phyloP scores from a whole-genome alignment of 2,329 filamentous ascomycete genomes.

The Harringtonia aguacate region DNA sequence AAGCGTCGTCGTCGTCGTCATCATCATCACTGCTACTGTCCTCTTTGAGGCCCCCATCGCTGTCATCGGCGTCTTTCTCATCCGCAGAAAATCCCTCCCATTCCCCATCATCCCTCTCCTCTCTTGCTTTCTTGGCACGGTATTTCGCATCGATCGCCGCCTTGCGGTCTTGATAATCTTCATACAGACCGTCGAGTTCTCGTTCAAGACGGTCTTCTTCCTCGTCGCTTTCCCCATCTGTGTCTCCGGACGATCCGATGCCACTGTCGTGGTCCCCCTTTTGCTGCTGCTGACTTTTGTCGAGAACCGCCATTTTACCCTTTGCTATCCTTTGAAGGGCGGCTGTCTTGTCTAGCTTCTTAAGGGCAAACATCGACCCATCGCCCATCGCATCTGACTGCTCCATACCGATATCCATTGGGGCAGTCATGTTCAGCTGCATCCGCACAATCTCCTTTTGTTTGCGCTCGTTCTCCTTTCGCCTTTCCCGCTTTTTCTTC shows the following conservation, averaged over 20 bases:
- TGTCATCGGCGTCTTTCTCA: conserved; percentile 41
- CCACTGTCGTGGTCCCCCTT: conserved; percentile 51
- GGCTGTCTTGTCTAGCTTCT: conserved; percentile 65
- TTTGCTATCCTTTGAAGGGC: conserved; percentile 58
- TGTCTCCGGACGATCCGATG: conserved; percentile 40
- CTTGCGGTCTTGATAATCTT: conserved; percentile 70
- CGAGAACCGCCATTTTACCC: conserved; percentile 66
- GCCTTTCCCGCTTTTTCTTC: conserved; percentile 71
- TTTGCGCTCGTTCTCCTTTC: conserved; percentile 87
- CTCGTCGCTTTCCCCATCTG: conserved; percentile 57
- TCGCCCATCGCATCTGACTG: conserved; percentile 69
- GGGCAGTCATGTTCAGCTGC: conserved; percentile 94
- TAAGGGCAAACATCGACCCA: conserved; percentile 78
- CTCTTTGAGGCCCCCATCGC: conserved; percentile 41
- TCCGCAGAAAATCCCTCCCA: conserved; percentile 77
- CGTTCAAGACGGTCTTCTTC: conserved; percentile 75
- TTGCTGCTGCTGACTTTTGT: conserved; percentile 20
- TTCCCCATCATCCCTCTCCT: conserved; percentile 73
- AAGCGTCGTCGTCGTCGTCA: conserved; percentile 30
- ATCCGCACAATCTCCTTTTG: conserved; percentile 90
- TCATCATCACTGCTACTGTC: conserved; percentile 54
- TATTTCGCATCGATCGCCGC: conserved; percentile 76
- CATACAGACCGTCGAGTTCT: conserved; percentile 81
- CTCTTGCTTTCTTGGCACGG: conserved; percentile 77
- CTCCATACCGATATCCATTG: conserved; percentile 92